Conservation (phyloP, 78 protist species). For the Dictyostelium citrinum region DNA sequence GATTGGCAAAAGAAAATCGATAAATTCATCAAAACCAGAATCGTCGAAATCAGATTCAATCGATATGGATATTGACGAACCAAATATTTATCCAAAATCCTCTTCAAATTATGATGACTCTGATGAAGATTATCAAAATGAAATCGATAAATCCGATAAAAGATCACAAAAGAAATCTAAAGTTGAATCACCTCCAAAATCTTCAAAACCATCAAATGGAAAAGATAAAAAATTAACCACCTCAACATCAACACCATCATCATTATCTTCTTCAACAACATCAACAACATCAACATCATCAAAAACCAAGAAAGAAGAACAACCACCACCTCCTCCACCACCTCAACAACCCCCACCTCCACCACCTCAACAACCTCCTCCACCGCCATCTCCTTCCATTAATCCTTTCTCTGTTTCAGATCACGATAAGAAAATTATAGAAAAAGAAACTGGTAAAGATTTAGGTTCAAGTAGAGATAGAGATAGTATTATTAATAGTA, state of each 20-base stretch:
- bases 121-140: not conserved
- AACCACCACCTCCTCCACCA: not conserved
- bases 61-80: slow-evolving; percentile 1
- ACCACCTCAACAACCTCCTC: not conserved
- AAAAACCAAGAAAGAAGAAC: not conserved
- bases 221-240: not conserved
- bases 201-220: not conserved
- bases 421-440: slow-evolving; percentile 23
- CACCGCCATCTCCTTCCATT: not conserved
- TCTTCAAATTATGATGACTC: not conserved
- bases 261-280: not conserved
- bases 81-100: not conserved
- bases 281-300: not conserved
- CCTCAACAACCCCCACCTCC: not conserved
- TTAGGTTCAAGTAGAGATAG: not conserved
- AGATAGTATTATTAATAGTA: not conserved
- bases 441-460: not conserved
- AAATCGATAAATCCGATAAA: not conserved
- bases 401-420: slow-evolving; percentile 32
- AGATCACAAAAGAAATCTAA: slow-evolving; percentile 7
- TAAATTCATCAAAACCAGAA: not conserved
- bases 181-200: not conserved
- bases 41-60: not conserved
- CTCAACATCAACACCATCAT: not conserved
- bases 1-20: slow-evolving; percentile 3